Conservation (phyloP, 495 filamentous ascomycete species). For the Cairneyella variabilis region DNA sequence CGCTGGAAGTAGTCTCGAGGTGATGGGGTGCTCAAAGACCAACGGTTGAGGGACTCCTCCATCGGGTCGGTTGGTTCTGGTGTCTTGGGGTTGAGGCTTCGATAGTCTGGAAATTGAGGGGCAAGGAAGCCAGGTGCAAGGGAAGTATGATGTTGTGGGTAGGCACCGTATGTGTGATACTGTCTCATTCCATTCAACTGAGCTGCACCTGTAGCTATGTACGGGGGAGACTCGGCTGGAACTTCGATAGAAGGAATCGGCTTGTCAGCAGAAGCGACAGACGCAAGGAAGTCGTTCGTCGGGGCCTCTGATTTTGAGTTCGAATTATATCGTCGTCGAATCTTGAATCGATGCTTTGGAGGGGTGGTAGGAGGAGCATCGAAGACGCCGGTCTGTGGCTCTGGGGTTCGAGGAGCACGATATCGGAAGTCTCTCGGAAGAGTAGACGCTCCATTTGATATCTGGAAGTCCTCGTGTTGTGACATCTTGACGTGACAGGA, state of each 20-base stretch:
- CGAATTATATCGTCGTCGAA: constrained; percentile 29
- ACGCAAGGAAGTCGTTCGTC: constrained; percentile 53
- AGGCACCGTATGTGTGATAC: constrained; percentile 14
- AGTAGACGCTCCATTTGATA: constrained; percentile 31
- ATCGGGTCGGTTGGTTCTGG: constrained; percentile 13
- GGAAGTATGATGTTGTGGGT: too few species aligned
- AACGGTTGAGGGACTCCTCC: constrained; percentile 17
- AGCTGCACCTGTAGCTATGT: constrained; percentile 30
- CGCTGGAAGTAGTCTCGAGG: constrained; percentile 18
- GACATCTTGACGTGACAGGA: constrained; percentile 3
- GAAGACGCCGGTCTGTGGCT: constrained; percentile 15
- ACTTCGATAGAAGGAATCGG: constrained; percentile 52
- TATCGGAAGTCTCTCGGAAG: constrained; percentile 38
- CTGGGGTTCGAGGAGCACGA: constrained; percentile 25
- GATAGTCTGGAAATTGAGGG: constrained; percentile 9
- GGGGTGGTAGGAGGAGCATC: constrained; percentile 19
- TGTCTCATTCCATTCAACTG: neutral
- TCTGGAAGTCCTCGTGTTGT: constrained; percentile 29
- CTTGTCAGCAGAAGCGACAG: constrained; percentile 46
- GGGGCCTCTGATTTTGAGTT: constrained; percentile 45
- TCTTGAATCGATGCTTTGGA: constrained; percentile 20
- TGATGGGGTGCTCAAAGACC: constrained; percentile 18
- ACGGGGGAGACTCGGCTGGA: constrained; percentile 20
- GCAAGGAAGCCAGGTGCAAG: constrained; percentile 15
- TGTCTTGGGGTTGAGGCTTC: constrained; percentile 19